These are phyloP conservation scores for Fusarium pseudocircinatum DNA, from an alignment of 2,329 filamentous ascomycete genomes.

Conservation along the genomic window DNA sequence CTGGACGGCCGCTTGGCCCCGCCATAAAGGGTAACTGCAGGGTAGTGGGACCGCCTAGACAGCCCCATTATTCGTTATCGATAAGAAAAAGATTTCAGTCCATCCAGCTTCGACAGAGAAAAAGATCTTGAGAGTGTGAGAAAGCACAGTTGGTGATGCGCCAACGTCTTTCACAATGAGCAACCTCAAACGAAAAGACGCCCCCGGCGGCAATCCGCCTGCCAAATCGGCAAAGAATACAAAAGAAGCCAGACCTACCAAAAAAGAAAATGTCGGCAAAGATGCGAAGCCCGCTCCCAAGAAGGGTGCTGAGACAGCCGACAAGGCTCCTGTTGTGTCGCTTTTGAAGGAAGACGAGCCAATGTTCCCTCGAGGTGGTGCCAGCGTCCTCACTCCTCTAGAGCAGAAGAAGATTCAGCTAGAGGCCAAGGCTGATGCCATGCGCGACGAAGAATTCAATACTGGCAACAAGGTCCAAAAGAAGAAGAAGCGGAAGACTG, in stretches of 20 bases:
- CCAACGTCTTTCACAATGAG: slow-evolving; percentile 57
- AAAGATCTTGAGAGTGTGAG: slow-evolving; percentile 5
- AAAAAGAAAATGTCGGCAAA: slow-evolving; percentile 50
- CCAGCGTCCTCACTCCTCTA: slow-evolving; percentile 87
- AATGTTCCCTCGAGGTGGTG: slow-evolving; percentile 92
- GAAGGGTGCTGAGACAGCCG: slow-evolving; percentile 43
- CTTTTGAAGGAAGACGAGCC: slow-evolving; percentile 80
- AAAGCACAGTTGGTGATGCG: slow-evolving; percentile 42
- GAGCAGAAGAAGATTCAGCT: slow-evolving; percentile 97
- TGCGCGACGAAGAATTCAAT: slow-evolving; percentile 81
- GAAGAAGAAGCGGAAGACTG: slow-evolving; percentile 68
- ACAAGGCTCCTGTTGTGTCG: slow-evolving; percentile 53
- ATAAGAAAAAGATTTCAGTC: slow-evolving; percentile 15
- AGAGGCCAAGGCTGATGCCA: slow-evolving; percentile 89
- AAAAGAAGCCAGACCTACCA: slow-evolving; percentile 59
- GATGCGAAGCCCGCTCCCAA: slow-evolving; percentile 47
- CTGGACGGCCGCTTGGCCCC: neutral
- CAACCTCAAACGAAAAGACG: slow-evolving; percentile 67
- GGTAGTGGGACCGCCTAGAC: neutral
- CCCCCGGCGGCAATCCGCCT: slow-evolving; percentile 60
- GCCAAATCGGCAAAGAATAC: slow-evolving; percentile 59
- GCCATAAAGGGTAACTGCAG: neutral
- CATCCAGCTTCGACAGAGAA: slow-evolving; percentile 16
- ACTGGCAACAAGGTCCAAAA: slow-evolving; percentile 55
- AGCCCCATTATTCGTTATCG: slow-evolving; percentile 23